Conservation (phyloP, 1,284 basidiomycete species). For the Sanghuangporus weigelae region DNA sequence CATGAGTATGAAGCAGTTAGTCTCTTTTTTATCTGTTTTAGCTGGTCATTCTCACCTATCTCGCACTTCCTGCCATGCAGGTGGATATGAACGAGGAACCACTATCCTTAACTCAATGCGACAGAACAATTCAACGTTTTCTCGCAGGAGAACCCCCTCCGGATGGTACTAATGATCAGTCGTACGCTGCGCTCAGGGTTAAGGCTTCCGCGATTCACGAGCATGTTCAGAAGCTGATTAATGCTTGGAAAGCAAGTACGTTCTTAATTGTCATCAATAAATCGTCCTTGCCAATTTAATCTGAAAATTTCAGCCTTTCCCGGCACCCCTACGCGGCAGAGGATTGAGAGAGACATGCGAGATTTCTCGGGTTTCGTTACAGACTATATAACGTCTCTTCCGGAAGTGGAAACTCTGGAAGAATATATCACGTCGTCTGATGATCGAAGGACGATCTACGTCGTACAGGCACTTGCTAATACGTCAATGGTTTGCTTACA, state of each 20-base stretch:
- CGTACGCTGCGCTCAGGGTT: slow-evolving; percentile 2
- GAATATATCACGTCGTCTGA: slow-evolving; percentile 17
- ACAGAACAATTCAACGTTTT: slow-evolving; percentile 11
- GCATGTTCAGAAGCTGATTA: neutral
- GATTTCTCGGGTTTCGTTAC: slow-evolving; percentile 23
- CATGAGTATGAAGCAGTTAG: slow-evolving; percentile 53
- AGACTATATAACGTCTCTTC: slow-evolving; percentile 27
- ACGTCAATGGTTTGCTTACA: slow-evolving; percentile 33
- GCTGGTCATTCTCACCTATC: neutral
- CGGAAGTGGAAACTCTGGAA: slow-evolving; percentile 19
- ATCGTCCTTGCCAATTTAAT: neutral
- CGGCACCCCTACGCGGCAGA: neutral
- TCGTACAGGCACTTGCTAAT: slow-evolving; percentile 28
- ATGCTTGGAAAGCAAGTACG: neutral
- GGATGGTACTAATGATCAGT: neutral
- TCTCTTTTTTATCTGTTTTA: neutral
- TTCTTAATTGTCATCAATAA: neutral
- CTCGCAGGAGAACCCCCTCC: neutral
- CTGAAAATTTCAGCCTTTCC: neutral
- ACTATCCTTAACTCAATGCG: neutral
- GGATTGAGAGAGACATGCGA: neutral
- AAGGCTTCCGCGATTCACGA: slow-evolving; percentile 7
- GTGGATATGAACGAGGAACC: neutral
- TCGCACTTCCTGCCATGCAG: neutral
- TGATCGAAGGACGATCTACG: slow-evolving; percentile 22